A percentile compares a stretch with the other conserved stretches of the same genome.
Conservation (phyloP, 768 basidiomycete species). For the Lactarius deliciosus region DNA sequence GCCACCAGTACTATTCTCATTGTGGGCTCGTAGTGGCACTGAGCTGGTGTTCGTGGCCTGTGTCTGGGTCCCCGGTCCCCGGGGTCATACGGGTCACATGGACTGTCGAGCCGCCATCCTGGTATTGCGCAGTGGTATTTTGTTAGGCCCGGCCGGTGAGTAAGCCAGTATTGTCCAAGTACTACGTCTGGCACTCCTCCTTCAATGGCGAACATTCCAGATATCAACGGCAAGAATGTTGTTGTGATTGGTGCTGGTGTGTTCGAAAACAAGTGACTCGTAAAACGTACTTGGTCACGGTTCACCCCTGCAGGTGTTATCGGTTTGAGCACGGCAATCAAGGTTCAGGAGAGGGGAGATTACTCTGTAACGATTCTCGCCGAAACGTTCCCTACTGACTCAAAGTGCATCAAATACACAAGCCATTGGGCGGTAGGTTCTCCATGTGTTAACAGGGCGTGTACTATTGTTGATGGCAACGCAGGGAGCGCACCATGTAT, state of each 20-base stretch:
- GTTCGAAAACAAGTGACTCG: background rate
- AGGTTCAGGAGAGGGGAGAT: conserved; percentile 59
- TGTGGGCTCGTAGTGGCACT: too few species aligned
- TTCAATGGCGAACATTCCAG: background rate
- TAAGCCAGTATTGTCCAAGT: background rate
- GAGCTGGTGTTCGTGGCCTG: background rate
- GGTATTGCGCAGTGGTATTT: background rate
- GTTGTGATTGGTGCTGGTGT: conserved; percentile 7
- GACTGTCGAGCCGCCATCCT: background rate
- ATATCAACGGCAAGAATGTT: conserved; percentile 5
- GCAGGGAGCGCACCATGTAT: conserved; percentile 81
- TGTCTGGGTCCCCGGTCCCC: background rate
- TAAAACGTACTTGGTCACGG: too few species aligned
- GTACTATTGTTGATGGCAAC: background rate
- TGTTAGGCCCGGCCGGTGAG: background rate
- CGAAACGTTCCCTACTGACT: conserved; percentile 69
- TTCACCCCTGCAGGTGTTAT: conserved; percentile 56
- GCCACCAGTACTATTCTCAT: too few species aligned
- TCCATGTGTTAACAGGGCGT: background rate
- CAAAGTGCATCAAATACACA: conserved; percentile 71
- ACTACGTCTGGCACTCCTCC: background rate
- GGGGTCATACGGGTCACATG: background rate
- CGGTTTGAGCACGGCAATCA: conserved; percentile 73
- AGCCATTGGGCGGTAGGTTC: conserved; percentile 76
- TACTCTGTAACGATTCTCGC: conserved; percentile 71